Percentiles rank a stretch among this genome's conserved stretches.
Conservation (phyloP, 768 basidiomycete species). For the Chlorophyllum brunneum region DNA sequence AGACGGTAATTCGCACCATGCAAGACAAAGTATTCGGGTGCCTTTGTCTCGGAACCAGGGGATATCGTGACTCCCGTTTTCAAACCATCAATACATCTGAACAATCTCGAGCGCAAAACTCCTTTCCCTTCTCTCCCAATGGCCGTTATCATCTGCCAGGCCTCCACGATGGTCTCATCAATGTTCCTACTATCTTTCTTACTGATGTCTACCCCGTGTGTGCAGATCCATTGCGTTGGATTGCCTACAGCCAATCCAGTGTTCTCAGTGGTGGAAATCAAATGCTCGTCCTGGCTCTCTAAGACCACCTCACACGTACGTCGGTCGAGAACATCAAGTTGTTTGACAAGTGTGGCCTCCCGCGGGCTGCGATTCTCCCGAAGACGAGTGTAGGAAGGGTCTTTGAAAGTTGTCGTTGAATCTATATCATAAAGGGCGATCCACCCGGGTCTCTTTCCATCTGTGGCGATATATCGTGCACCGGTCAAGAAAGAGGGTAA, state of each 20-base stretch:
- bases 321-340: slow-evolving; percentile 42
- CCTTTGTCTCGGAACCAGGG: slow-evolving; percentile 23
- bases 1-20: slow-evolving; percentile 30
- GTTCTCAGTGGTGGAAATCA: slow-evolving; percentile 2
- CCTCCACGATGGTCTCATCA: not conserved
- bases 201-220: slow-evolving; percentile 15
- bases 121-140: slow-evolving; percentile 19
- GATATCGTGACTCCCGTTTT: slow-evolving; percentile 28
- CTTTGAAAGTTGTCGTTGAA: slow-evolving; percentile 34
- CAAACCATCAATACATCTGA: slow-evolving; percentile 37
- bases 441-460: slow-evolving; percentile 37
- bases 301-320: slow-evolving; percentile 30
- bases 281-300: not conserved
- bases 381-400: slow-evolving; percentile 40
- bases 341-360: slow-evolving; percentile 36
- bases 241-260: slow-evolving; percentile 17
- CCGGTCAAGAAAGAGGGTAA: slow-evolving; percentile 44
- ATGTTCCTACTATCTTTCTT: not conserved
- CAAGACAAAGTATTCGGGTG: slow-evolving; percentile 33
- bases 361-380: slow-evolving; percentile 40
- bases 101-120: slow-evolving; percentile 37
- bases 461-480: slow-evolving; percentile 38
- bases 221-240: slow-evolving; percentile 18
- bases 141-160: not conserved
- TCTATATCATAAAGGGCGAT: slow-evolving; percentile 48